Base-by-base conservation (phyloP, 1,284 basidiomycete species). In the Irpex sp. region DNA sequence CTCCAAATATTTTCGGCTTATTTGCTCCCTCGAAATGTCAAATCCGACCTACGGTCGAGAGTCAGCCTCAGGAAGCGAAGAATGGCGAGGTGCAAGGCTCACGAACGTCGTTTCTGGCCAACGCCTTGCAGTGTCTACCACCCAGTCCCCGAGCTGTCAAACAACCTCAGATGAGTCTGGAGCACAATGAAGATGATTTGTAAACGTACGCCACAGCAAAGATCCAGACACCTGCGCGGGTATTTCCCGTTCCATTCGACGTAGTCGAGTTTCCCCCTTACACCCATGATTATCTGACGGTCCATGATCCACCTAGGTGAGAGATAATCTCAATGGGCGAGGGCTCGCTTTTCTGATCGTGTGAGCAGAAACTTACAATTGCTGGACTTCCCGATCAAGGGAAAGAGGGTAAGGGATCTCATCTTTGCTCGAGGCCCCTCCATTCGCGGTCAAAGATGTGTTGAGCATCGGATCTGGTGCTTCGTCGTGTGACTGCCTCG, bases 321-420 rank as follows among this genome's bases (percentile, higher is more conserved):
- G 35, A 49, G 37, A 16, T 28, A 57, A 42, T 19, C 54, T 49
- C n/a, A 36, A 45, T 42, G 14, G 5, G 39, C 23, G 6, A 36
- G 9, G 48, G 35, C 12, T 14, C 14, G 14, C 39, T 45, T 45
- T 12, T 45, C 14, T 45, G 39, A 45, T 33, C 19, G 53, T 9
- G 19, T 16, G 18, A 35, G 36, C 14, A 39, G 28, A 35, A 10
- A 79, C 85, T 71, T 68, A 88, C 87, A 88, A 73, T 67, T 89
- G 86, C 47, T 89, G 73, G 59, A 86, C 75, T 54, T 83, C 73
- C 62, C 77, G 78, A 70, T 89, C 83, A 69, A 88, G 90, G 21
- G 82, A 85, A 45, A 87, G 68, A 0, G 89, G 88, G 73, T 75
- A 88, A 0, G 89, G 88, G 1, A 85, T 87, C 73, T 89, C 89